Base-by-base conservation (phyloP, 2,329 filamentous ascomycete genomes). In the Blastomyces percursus region DNA sequence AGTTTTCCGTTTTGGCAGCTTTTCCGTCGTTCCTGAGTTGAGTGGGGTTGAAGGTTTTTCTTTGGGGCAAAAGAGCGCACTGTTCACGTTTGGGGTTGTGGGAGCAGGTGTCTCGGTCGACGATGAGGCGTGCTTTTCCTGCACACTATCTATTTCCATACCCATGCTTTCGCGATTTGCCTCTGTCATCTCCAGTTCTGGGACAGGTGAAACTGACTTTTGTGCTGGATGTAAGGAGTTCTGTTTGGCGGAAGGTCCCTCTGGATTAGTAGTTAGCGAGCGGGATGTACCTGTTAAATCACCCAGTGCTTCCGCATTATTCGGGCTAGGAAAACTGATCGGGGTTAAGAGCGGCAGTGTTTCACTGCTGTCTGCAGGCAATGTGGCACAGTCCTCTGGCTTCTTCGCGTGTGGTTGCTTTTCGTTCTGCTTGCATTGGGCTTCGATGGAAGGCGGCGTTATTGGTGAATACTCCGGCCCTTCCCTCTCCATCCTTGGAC, bases 381-480 rank as follows among this genome's bases (percentile, higher is more conserved):
- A 3, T 27, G n/a, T 42, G 14, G 19, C 32, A 40, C 30, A 16
- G 42, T 2, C n/a, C 6, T 21, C 54, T 8, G n/a, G 21, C 19
- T 40, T 12, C 21, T 12, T 19, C n/a, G 7, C 6, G 14, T 16
- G n/a, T 42, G 32, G 14, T 19, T 19, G 16, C 11, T 40, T 27
- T 42, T 42, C 54, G n/a, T 59, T n/a, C 3, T 5, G 19, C 57
- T 19, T 16, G 16, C 40, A n/a, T 46, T 27, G 42, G 35, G 55
- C 12, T 9, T 30, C 21, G 21, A 27, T 12, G 12, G 8, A 24
- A 30, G 57, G 24, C 32, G 57, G 57, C 14, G 57, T 59, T 24
- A 59, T 59, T 46, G 57, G 42, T n/a, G 57, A 59, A 35, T 48
- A 48, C 35, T 32, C 21, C 19, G 57, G 57, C 9, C 24, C 57